A percentile compares a stretch with the other conserved stretches of the same genome.
phyloP scores from a whole-genome alignment of 2,329 filamentous ascomycete genomes.

The Sporothrix phasma region DNA sequence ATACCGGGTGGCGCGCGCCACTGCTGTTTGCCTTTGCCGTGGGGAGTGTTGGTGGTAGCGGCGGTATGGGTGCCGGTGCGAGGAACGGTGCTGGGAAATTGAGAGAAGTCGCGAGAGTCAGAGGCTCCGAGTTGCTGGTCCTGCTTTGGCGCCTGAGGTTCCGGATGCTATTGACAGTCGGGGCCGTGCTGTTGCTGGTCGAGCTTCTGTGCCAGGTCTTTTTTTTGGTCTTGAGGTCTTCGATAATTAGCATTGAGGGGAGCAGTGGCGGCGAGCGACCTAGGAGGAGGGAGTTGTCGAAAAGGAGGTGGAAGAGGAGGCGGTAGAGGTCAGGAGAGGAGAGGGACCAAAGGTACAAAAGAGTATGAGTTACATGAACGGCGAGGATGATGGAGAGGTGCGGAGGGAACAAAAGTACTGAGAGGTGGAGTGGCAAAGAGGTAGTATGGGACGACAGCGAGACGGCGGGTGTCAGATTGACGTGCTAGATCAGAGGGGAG shows the following conservation, averaged over 20 bases:
- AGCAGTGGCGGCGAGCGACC: background rate
- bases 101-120: background rate
- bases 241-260: conserved; percentile 40
- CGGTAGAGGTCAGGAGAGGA: background rate
- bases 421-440: background rate
- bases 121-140: conserved; percentile 1
- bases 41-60: background rate
- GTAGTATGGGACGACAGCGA: no score
- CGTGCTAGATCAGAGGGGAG: background rate
- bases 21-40: background rate
- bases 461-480: background rate
- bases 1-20: conserved; percentile 39
- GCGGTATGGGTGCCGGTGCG: background rate
- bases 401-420: background rate
- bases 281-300: no score
- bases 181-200: background rate
- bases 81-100: background rate
- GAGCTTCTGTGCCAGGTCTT: conserved; percentile 30
- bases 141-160: background rate
- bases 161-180: conserved; percentile 10
- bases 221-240: conserved; percentile 36
- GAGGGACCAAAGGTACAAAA: no score
- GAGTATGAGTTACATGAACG: background rate
- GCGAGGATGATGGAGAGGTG: background rate
- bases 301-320: background rate